Conservation (phyloP, 192 early-diverging fungal species). For the Podila horticola region DNA sequence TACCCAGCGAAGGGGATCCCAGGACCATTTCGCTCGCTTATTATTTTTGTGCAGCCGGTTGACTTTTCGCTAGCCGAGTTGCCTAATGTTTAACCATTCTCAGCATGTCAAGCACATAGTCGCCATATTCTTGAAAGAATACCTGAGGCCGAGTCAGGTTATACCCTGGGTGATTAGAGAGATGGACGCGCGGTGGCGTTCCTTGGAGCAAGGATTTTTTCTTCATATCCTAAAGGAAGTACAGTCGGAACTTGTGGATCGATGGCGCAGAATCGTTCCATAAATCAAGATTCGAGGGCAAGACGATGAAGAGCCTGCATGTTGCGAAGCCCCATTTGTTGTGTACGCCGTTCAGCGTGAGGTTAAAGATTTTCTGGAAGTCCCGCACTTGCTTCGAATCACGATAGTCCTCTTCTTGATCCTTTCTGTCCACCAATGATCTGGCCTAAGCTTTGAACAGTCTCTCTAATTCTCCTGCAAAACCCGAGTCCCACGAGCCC, state of each 20-base stretch:
- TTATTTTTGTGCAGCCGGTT: too few relatives aligned
- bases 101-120: not conserved
- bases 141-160: not conserved
- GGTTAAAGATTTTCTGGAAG: not conserved
- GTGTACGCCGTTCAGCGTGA: not conserved
- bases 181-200: not conserved
- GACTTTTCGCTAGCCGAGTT: too few relatives aligned
- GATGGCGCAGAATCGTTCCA: not conserved
- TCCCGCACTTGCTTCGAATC: not conserved
- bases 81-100: not conserved
- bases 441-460: too few relatives aligned
- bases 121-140: not conserved
- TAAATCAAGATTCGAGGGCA: not conserved
- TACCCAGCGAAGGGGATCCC: too few relatives aligned
- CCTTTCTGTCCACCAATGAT: not conserved
- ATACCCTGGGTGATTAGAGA: not conserved
- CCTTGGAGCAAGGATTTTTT: not conserved
- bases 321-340: not conserved
- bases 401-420: too few relatives aligned
- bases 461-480: too few relatives aligned
- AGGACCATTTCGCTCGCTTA: too few relatives aligned
- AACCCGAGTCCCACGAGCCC: too few relatives aligned
- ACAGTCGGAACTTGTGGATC: not conserved
- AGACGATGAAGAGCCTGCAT: not conserved
- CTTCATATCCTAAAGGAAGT: not conserved